Evolutionary conservation across 1,284 basidiomycete species (phyloP), one percentile per base, ranked within the genome.

Genomic region (Microbotryomycetes sp.): DNA sequence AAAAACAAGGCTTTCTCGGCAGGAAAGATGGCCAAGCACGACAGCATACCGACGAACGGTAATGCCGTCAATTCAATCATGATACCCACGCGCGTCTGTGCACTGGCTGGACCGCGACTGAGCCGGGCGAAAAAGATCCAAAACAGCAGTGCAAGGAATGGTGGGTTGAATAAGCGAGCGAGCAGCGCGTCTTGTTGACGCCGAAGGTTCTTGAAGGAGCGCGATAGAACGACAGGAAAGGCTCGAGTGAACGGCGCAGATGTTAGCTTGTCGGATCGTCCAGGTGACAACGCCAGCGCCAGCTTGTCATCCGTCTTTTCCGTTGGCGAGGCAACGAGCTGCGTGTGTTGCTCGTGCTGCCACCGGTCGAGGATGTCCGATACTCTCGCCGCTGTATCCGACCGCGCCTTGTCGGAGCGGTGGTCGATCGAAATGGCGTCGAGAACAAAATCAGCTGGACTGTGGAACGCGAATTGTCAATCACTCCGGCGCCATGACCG

Each of bases 31-130:
- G 76, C 73, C 60, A 79, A 74, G 41, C 76, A 75, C 52, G 76
- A 75, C 16, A 79, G 68, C 13, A 78, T 70, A 56, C 64, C 54
- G 23, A 72, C 62, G 46, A 56, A 60, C 18, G 65, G 59, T 13
- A 62, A 52, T 2, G 58, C 68, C 1, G 66, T 60, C 30, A 65
- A 66, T 51, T 73, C 62, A 35, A 71, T 70, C 9, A 73, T 29
- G 9, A 69, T 56, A 61, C 78, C 79, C 30, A 80, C 75, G 1
- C 77, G 73, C 62, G 77, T 75, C 65, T 80, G 79, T 0, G 76
- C 75, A 23, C 76, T 75, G 30, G 67, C 55, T 1, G 77, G 75
- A 0, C 76, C 75, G 28, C 72, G 68, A 2, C 59, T 71, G 13
- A 78, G 65, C 2, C 77, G 72, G 47, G 74, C 75, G 68, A 76